Conservation (phyloP, 2,329 filamentous ascomycete species). For the Monascus ruber region DNA sequence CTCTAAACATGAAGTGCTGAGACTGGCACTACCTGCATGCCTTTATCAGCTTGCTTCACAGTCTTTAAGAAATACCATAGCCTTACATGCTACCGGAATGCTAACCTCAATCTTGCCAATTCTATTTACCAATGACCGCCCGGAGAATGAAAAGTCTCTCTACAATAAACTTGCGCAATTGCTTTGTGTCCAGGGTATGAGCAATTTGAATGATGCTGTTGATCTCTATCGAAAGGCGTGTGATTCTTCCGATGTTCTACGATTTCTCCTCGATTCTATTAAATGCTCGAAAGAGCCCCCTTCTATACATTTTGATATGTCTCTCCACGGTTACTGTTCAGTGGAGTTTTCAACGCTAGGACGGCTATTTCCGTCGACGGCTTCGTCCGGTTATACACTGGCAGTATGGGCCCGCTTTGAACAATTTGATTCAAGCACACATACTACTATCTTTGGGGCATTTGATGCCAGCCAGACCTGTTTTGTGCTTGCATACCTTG, state of each 20-base stretch:
- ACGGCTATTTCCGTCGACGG: conserved; percentile 69
- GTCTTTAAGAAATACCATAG: conserved; percentile 58
- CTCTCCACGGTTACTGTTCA: conserved; percentile 75
- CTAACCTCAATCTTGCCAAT: conserved; percentile 55
- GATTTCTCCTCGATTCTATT: conserved; percentile 65
- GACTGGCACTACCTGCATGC: conserved; percentile 53
- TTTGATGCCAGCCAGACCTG: conserved; percentile 88
- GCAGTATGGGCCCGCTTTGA: conserved; percentile 83
- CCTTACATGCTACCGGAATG: conserved; percentile 61
- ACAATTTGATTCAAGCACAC: conserved; percentile 67
- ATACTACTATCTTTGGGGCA: conserved; percentile 92
- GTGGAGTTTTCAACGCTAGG: conserved; percentile 82
- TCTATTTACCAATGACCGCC: conserved; percentile 47
- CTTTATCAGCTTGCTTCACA: conserved; percentile 47
- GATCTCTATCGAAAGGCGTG: conserved; percentile 54
- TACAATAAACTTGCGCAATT: conserved; percentile 56
- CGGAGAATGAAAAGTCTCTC: conserved; percentile 44
- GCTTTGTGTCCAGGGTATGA: conserved; percentile 65
- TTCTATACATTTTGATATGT: conserved; percentile 89
- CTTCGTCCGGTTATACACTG: conserved; percentile 76
- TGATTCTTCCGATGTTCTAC: conserved; percentile 42
- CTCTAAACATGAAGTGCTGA: conserved; percentile 30
- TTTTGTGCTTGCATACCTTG: conserved; percentile 86
- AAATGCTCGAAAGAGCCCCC: conserved; percentile 65
- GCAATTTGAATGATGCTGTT: conserved; percentile 70